Evolutionary conservation across 78 protist species (phyloP).

Genomic region (Carpediemonas membranifera): DNA sequence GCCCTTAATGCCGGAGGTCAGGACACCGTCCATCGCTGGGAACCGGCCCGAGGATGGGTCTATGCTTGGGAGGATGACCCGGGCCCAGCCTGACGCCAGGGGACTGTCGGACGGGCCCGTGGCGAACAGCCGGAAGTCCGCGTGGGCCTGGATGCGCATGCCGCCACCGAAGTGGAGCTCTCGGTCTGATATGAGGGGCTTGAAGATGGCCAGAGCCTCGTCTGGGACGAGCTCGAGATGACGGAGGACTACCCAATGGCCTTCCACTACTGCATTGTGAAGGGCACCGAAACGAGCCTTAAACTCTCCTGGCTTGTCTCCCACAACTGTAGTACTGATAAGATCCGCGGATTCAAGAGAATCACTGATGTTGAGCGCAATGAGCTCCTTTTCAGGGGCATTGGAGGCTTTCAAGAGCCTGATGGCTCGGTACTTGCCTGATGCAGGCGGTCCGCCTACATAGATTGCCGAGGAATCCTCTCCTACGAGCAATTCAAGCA

Average conservation of each 20-base stretch:
- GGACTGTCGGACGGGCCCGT: conserved; percentile 36
- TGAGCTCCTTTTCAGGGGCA: too few species aligned
- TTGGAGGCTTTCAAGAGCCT: too few species aligned
- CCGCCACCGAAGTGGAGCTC: conserved; percentile 26
- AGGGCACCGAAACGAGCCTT: conserved; percentile 83
- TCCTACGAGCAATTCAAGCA: too few species aligned
- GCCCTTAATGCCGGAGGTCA: too few species aligned
- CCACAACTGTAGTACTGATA: conserved; percentile 75
- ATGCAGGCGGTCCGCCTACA: too few species aligned
- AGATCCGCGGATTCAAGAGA: too few species aligned
- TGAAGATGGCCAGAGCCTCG: conserved; percentile 34
- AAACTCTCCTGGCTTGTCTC: conserved; percentile 83
- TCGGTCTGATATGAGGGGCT: conserved; percentile 1
- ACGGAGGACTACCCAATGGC: conserved; percentile 87
- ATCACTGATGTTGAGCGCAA: too few species aligned
- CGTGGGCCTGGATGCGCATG: conserved; percentile 50
- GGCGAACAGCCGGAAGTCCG: conserved; percentile 75
- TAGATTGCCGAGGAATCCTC: too few species aligned
- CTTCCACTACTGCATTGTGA: conserved; percentile 39
- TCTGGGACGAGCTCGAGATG: conserved; percentile 72
- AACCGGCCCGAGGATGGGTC: not conserved
- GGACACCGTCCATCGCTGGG: not conserved
- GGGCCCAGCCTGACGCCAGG: conserved; percentile 23
- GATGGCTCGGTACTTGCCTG: too few species aligned
- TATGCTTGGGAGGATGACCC: conserved; percentile 5